A percentile compares a stretch with the other conserved stretches of the same genome.
These are phyloP conservation scores for Trichoderma endophyticum DNA, from an alignment of 2,329 filamentous ascomycete genomes.

Conservation along the genomic window DNA sequence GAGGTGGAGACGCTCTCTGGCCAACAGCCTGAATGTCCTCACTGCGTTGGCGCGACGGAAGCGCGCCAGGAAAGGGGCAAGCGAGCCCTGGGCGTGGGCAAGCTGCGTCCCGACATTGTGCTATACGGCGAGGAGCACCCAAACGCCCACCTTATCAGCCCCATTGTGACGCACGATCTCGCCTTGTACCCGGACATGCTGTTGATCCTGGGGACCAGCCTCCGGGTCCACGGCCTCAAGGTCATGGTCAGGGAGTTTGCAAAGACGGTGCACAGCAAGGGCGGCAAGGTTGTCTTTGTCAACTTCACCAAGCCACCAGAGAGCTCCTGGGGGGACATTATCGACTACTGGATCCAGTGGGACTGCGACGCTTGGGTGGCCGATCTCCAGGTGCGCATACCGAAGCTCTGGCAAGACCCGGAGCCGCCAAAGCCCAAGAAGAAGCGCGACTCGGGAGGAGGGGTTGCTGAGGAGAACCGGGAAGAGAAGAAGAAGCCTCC, in stretches of 20 bases:
- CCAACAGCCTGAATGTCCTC: slow-evolving; percentile 64
- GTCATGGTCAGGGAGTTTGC: slow-evolving; percentile 69
- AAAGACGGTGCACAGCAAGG: slow-evolving; percentile 64
- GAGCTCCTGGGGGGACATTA: slow-evolving; percentile 68
- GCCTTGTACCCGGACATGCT: slow-evolving; percentile 62
- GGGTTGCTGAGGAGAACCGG: slow-evolving; percentile 27
- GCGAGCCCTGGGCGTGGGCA: slow-evolving; percentile 63
- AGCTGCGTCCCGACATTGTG: slow-evolving; percentile 68
- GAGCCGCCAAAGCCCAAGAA: slow-evolving; percentile 43
- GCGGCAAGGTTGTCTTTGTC: slow-evolving; percentile 68
- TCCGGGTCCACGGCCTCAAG: slow-evolving; percentile 69
- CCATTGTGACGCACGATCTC: slow-evolving; percentile 66
- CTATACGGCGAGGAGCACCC: slow-evolving; percentile 73
- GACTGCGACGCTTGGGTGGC: slow-evolving; percentile 71
- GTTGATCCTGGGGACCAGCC: slow-evolving; percentile 67
- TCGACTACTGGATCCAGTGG: slow-evolving; percentile 73
- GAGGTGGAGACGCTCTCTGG: slow-evolving; percentile 59
- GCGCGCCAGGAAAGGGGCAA: slow-evolving; percentile 64
- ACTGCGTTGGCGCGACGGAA: slow-evolving; percentile 60
- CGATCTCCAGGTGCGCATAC: slow-evolving; percentile 57
- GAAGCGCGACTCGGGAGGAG: slow-evolving; percentile 32
- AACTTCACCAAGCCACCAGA: slow-evolving; percentile 70
- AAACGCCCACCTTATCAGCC: slow-evolving; percentile 63
- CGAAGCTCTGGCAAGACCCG: slow-evolving; percentile 57
- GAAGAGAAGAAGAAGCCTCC: slow-evolving; percentile 32